Conservation (phyloP, 2,329 filamentous ascomycete genomes). For the Ophiostoma ips region DNA sequence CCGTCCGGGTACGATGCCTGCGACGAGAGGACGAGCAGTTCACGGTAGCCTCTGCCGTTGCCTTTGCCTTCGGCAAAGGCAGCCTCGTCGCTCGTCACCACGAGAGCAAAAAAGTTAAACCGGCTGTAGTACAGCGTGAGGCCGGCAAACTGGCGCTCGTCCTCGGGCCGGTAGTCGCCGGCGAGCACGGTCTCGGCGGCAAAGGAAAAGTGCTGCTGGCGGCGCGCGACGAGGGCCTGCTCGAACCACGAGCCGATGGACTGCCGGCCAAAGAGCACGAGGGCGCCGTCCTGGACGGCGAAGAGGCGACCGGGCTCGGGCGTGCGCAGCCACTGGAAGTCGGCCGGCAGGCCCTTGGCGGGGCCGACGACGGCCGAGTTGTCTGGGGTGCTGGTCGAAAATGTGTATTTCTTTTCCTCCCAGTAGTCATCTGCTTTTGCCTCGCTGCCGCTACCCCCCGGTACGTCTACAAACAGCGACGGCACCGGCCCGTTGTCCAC, state of each 20-base stretch:
- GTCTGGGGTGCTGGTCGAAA: conserved; percentile 30
- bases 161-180: conserved; percentile 32
- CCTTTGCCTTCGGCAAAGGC: conserved; percentile 14
- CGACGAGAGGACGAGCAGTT: conserved; percentile 42
- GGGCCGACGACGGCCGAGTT: conserved; percentile 27
- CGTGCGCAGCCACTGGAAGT: conserved; percentile 45
- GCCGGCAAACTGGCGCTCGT: conserved; percentile 48
- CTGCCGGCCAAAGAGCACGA: conserved; percentile 37
- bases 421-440: conserved; percentile 26
- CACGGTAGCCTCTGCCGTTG: conserved; percentile 32
- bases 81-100: conserved; percentile 36
- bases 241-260: conserved; percentile 45
- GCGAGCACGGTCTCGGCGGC: conserved; percentile 86
- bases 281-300: conserved; percentile 20
- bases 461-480: conserved; percentile 37
- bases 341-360: conserved; percentile 27
- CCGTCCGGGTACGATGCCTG: conserved; percentile 42
- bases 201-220: conserved; percentile 56
- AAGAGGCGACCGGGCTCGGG: conserved; percentile 42
- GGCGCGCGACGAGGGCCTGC: conserved; percentile 39
- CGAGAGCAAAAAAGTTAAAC: conserved; percentile 51
- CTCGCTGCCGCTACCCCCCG: conserved; percentile 28
- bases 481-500: conserved; percentile 44
- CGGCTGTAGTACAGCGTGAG: conserved; percentile 49
- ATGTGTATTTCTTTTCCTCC: conserved; percentile 33